phyloP scores from a whole-genome alignment of 495 filamentous ascomycete genomes.

The Penicillium pancosmium region DNA sequence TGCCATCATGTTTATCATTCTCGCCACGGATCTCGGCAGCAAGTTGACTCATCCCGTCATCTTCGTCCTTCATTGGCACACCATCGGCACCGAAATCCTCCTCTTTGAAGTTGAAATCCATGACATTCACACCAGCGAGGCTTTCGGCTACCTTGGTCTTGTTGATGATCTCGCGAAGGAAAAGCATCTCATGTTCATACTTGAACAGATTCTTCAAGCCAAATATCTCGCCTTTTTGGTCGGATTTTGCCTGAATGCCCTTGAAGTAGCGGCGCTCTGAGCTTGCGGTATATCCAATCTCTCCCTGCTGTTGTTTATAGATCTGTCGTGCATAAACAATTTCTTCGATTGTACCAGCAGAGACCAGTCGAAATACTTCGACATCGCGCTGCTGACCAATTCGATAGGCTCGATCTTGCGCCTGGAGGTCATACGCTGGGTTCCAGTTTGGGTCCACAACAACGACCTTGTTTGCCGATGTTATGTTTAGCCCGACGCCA shows the following conservation, averaged over 20 bases:
- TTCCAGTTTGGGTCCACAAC: constrained; percentile 99
- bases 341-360: constrained; percentile 92
- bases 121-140: constrained; percentile 78
- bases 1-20: constrained; percentile 34
- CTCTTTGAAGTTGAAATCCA: constrained; percentile 69
- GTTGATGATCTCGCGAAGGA: constrained; percentile 91
- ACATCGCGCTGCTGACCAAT: constrained; percentile 94
- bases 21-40: constrained; percentile 68
- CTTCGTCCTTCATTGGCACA: constrained; percentile 25
- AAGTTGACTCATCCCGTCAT: constrained; percentile 75
- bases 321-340: constrained; percentile 97
- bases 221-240: constrained; percentile 90
- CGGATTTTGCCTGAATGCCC: constrained; percentile 82
- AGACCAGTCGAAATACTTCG: constrained; percentile 94
- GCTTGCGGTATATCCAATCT: constrained; percentile 93
- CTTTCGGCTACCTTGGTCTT: constrained; percentile 97
- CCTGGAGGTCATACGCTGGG: constrained; percentile 88
- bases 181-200: constrained; percentile 75
- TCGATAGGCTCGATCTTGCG: constrained; percentile 94
- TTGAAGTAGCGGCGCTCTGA: constrained; percentile 94
- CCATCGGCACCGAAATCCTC: constrained; percentile 44
- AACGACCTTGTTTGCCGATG: constrained; percentile 96
- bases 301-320: constrained; percentile 98
- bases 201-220: constrained; percentile 85
- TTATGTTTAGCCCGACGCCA: constrained; percentile 91